Evolutionary conservation across 768 basidiomycete species (phyloP), one percentile per base, ranked within the genome.

Genomic region (Coprinopsis sp.): DNA sequence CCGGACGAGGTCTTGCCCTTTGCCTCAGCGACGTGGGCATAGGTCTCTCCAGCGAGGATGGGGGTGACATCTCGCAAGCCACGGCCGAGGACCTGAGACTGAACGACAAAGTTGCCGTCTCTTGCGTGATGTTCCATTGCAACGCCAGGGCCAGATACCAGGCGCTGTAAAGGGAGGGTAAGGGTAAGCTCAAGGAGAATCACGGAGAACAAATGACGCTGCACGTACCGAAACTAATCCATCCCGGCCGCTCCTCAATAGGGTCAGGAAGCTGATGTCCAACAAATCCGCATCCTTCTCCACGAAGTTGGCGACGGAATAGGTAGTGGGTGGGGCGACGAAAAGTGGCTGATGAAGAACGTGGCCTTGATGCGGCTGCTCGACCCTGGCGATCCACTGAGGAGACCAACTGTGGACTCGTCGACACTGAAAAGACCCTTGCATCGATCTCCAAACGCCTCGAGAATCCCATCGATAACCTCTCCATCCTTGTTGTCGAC

Each of bases 311-410:
- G 72, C 66, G 7, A 79, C 71, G 49, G 92, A 89, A 63, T 95
- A 95, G 2, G 81, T 73, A 41, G 81, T 82, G 5, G 68, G n/a
- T n/a, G n/a, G n/a, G n/a, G 64, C 0, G 89, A 88, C 1, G 87
- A 74, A 55, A 89, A 95, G 58, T 95, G 92, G 60, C 88, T 91
- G 69, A 95, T 84, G 0, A 86, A 91, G 54, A 95, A 95, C 14
- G 79, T 57, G 47, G 64, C 74, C 49, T 71, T 71, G 34, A 24
- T 70, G 63, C 14, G 72, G 60, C 8, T 74, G 72, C 6, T 43
- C 29, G 22, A 52, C 18, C 23, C 31, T 36, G 11, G 46, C 41
- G 24, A 29, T 27, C 25, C 13, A 18, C 38, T 12, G 6, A n/a
- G n/a, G n/a, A n/a, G n/a, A n/a, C n/a, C n/a, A n/a, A 39, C 3